Evolutionary conservation across 768 basidiomycete genomes (phyloP).

Genomic region (Trichaptum fuscoviolaceum): DNA sequence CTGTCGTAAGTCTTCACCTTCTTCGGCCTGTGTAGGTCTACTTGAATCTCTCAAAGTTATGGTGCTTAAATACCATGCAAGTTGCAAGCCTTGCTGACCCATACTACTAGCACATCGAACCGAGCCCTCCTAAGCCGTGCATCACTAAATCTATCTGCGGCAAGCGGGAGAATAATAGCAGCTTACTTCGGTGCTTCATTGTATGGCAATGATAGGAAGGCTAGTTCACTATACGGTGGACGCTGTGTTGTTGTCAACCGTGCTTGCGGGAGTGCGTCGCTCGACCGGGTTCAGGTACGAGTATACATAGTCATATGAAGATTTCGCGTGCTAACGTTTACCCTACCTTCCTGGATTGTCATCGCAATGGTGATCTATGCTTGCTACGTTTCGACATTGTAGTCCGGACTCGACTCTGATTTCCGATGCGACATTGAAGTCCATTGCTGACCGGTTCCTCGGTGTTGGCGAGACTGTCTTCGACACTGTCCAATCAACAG

Average conservation of each 20-base stretch:
- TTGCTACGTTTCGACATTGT: conserved; percentile 8
- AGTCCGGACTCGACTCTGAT: conserved; percentile 68
- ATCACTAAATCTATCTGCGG: not conserved
- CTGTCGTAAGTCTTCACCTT: not conserved
- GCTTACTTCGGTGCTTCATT: not conserved
- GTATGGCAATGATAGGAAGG: conserved; percentile 56
- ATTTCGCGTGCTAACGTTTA: conserved; percentile 5
- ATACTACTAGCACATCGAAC: not conserved
- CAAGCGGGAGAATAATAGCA: not conserved
- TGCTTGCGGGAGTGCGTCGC: conserved; percentile 86
- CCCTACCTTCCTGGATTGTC: conserved; percentile 8
- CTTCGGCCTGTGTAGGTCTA: not conserved
- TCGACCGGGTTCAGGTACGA: conserved; percentile 89
- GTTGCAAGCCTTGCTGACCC: not conserved
- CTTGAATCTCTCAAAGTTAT: not conserved
- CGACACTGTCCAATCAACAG: conserved; percentile 76
- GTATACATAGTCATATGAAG: not conserved
- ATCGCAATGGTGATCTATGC: conserved; percentile 2
- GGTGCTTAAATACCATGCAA: not conserved
- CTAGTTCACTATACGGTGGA: conserved; percentile 82
- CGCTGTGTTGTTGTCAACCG: conserved; percentile 79
- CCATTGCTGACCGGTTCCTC: conserved; percentile 76
- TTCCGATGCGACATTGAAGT: conserved; percentile 71
- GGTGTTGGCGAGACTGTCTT: conserved; percentile 86
- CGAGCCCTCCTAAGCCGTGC: not conserved